Conservation (phyloP, 441 rosid genomes). For the Gossypium davidsonii region DNA sequence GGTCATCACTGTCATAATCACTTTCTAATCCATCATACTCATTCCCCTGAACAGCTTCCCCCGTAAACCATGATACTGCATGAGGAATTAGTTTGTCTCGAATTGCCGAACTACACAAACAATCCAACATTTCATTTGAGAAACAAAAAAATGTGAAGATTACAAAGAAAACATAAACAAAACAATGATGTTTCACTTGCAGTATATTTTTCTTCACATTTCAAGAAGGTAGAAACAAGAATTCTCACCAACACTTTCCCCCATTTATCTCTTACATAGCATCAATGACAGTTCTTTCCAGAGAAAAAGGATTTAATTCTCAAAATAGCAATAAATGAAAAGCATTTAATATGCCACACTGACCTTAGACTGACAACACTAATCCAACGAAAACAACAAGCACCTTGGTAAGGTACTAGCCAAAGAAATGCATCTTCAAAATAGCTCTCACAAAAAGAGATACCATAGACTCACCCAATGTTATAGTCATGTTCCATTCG, state of each 20-base stretch:
- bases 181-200: not conserved
- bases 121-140: not conserved
- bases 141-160: not conserved
- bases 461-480: constrained; percentile 39
- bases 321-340: not conserved
- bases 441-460: not conserved
- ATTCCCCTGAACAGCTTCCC: constrained; percentile 1
- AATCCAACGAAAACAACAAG: not conserved
- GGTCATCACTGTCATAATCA: not conserved
- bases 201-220: not conserved
- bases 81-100: constrained; percentile 7
- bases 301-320: not conserved
- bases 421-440: not conserved
- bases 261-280: not conserved
- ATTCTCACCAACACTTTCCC: not conserved
- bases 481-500: constrained; percentile 84
- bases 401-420: not conserved
- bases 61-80: constrained; percentile 11
- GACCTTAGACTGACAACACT: not conserved
- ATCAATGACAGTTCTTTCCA: not conserved
- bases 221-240: not conserved
- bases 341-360: not conserved
- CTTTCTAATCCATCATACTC: constrained; percentile 1
- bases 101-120: not conserved
- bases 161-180: not conserved